Conservation (phyloP, 345 rosid genomes). For the Eucalyptus victrix region DNA sequence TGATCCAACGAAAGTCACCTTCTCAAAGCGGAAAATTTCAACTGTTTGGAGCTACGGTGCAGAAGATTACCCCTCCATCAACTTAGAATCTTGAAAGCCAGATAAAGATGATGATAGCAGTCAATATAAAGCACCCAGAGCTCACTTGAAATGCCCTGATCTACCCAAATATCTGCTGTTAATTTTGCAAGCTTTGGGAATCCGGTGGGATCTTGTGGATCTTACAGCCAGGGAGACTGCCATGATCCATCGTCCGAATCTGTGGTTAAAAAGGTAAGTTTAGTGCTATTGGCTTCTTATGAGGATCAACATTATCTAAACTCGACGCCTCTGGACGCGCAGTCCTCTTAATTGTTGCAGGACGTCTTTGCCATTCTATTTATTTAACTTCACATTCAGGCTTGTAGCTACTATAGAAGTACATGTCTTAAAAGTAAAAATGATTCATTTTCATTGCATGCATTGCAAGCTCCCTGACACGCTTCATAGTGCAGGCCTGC, state of each 20-base stretch:
- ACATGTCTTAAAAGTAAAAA: neutral
- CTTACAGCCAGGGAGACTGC: conserved; percentile 31
- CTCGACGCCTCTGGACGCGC: neutral
- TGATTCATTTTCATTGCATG: neutral
- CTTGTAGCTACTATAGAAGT: neutral
- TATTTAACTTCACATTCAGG: neutral
- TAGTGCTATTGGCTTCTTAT: neutral
- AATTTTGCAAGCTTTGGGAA: conserved; percentile 57
- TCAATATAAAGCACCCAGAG: neutral
- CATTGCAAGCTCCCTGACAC: neutral
- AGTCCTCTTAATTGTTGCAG: neutral
- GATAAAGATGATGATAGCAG: neutral
- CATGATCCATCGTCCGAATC: conserved; percentile 30
- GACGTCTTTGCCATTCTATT: neutral
- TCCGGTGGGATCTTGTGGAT: conserved; percentile 42
- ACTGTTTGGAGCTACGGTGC: conserved; percentile 16
- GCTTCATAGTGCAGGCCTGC: conserved; percentile 21
- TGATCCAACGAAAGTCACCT: conserved; percentile 53
- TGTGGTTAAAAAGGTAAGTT: conserved; percentile 28
- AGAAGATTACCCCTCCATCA: conserved; percentile 22
- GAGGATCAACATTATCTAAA: neutral
- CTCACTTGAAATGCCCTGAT: conserved; percentile 33
- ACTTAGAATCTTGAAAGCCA: neutral
- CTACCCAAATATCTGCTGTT: conserved; percentile 12
- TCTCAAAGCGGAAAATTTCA: conserved; percentile 44